phyloP scores from a whole-genome alignment of 192 early-diverging fungal genomes.

The Entomortierella parvispora region DNA sequence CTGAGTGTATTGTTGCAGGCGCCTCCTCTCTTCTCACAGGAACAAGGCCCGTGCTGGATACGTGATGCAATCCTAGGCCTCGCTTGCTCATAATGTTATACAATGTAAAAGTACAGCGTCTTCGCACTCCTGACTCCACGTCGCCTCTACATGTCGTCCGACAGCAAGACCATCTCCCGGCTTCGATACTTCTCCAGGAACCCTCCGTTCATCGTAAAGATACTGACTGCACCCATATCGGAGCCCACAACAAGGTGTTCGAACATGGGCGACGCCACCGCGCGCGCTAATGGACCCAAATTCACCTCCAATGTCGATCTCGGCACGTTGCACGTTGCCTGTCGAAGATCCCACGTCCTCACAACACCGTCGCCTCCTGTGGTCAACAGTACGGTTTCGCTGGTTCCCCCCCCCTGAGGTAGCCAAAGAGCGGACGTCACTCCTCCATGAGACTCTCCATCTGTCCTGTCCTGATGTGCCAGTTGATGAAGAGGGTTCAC shows the following conservation, averaged over 20 bases:
- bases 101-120: too few relatives aligned
- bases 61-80: too few relatives aligned
- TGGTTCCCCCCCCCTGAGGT: background rate
- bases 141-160: too few relatives aligned
- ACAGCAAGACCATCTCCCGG: constrained; percentile 12
- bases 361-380: constrained; percentile 37
- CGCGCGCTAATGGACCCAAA: constrained; percentile 30
- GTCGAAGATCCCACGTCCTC: constrained; percentile 39
- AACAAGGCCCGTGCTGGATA: too few relatives aligned
- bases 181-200: constrained; percentile 23
- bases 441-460: constrained; percentile 20
- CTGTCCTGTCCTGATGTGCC: background rate
- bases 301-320: constrained; percentile 25
- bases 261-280: constrained; percentile 3
- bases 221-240: constrained; percentile 32
- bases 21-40: too few relatives aligned
- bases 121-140: too few relatives aligned
- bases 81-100: too few relatives aligned
- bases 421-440: constrained; percentile 39
- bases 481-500: constrained; percentile 12
- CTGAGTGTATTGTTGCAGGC: too few relatives aligned
- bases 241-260: constrained; percentile 23
- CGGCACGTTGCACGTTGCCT: constrained; percentile 25
- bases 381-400: constrained; percentile 24
- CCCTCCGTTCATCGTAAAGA: constrained; percentile 18